Evolutionary conservation across 2,329 filamentous ascomycete species (phyloP).

Genomic region (Aureobasidium leucospermi): DNA sequence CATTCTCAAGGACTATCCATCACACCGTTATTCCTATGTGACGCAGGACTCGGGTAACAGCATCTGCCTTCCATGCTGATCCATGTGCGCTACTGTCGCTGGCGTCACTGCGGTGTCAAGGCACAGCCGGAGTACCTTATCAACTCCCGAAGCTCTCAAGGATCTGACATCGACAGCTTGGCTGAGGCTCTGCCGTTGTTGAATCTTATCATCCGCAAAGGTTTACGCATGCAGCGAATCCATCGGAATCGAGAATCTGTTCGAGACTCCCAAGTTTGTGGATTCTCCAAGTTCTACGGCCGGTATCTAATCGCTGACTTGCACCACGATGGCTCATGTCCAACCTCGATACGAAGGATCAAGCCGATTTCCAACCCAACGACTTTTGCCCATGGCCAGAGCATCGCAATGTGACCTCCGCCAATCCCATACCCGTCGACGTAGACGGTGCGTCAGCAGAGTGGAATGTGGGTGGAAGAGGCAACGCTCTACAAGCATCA

Average conservation of each 20-base stretch:
- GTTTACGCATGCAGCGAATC: background rate
- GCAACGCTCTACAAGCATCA: conserved; percentile 2
- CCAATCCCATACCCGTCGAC: background rate
- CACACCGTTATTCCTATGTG: background rate
- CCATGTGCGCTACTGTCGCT: background rate
- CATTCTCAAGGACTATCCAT: background rate
- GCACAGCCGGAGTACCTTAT: conserved; percentile 5
- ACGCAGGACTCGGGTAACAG: background rate
- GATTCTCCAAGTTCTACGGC: too few relatives aligned
- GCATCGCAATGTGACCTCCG: background rate
- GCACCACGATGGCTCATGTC: too few relatives aligned
- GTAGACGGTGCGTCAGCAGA: background rate
- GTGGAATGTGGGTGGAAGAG: background rate
- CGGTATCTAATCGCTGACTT: too few relatives aligned
- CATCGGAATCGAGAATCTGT: background rate
- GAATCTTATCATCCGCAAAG: background rate
- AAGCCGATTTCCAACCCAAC: too few relatives aligned
- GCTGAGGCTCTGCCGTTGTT: background rate
- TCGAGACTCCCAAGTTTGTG: too few relatives aligned
- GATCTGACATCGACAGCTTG: background rate
- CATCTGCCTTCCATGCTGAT: background rate
- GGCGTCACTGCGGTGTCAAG: background rate
- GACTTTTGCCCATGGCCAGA: too few relatives aligned
- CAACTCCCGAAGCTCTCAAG: background rate
- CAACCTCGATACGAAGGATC: too few relatives aligned